phyloP scores from a whole-genome alignment of 768 basidiomycete species.

The Kwoniella sp. region DNA sequence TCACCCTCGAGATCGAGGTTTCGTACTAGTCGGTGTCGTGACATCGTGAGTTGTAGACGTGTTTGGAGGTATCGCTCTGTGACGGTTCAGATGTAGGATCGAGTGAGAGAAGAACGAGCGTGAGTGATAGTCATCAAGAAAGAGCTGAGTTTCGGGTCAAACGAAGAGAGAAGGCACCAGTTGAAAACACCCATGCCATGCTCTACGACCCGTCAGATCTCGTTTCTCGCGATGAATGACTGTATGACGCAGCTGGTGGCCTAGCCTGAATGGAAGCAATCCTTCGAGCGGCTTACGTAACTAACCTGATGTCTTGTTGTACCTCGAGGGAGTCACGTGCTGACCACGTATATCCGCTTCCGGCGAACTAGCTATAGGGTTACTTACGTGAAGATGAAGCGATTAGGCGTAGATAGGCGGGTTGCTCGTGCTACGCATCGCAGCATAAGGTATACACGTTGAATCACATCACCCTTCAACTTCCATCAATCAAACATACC shows the following conservation, averaged over 20 bases:
- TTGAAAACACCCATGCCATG: no score
- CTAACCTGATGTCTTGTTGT: no score
- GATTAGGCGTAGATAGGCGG: slow-evolving; percentile 1
- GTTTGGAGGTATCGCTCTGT: not conserved
- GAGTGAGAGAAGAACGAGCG: not conserved
- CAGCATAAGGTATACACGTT: not conserved
- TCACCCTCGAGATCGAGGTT: slow-evolving; percentile 73
- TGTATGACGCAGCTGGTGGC: no score
- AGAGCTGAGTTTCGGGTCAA: no score
- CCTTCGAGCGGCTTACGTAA: no score
- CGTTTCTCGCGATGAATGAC: no score
- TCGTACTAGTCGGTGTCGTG: slow-evolving; percentile 84
- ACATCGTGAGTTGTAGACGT: slow-evolving; percentile 63
- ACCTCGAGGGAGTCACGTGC: not conserved
- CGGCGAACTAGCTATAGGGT: not conserved
- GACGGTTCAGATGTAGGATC: not conserved
- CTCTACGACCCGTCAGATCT: no score
- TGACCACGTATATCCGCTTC: slow-evolving; percentile 12
- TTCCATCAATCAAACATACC: not conserved
- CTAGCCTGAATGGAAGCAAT: no score
- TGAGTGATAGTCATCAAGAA: no score
- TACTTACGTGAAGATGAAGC: not conserved
- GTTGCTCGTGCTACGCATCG: not conserved
- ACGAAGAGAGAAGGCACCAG: no score
- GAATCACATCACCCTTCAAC: not conserved